These are phyloP conservation scores for Yamadazyma trypodendri DNA, from an alignment of 1,139 yeast species.

Conservation along the genomic window DNA sequence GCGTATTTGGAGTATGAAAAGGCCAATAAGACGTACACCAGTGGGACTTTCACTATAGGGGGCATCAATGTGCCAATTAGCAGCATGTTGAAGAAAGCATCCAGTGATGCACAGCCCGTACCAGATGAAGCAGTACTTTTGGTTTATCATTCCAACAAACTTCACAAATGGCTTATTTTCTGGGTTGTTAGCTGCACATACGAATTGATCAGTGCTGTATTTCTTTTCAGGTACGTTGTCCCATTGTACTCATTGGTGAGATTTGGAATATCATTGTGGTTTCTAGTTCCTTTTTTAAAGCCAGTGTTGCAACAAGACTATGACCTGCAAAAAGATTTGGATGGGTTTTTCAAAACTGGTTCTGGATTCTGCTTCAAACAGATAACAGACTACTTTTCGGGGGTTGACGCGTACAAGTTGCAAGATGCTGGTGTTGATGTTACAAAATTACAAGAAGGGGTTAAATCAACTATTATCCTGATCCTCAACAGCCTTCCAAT, in stretches of 20 bases:
- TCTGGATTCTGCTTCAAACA: slow-evolving; percentile 37
- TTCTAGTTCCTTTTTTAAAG: slow-evolving; percentile 45
- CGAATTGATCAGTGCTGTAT: slow-evolving; percentile 29
- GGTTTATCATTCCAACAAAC: slow-evolving; percentile 18
- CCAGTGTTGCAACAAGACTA: slow-evolving; percentile 4
- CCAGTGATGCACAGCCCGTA: slow-evolving; percentile 14
- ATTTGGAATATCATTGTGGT: slow-evolving; percentile 49
- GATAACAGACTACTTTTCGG: slow-evolving; percentile 20
- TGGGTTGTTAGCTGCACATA: slow-evolving; percentile 52
- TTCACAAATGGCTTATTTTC: slow-evolving; percentile 58
- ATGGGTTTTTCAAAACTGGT: slow-evolving; percentile 29
- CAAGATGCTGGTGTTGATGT: slow-evolving; percentile 7
- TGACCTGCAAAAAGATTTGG: slow-evolving; percentile 22
- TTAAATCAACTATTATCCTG: background rate
- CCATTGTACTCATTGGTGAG: slow-evolving; percentile 50
- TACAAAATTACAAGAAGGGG: slow-evolving; percentile 2
- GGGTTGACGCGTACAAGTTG: background rate
- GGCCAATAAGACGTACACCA: slow-evolving; percentile 23
- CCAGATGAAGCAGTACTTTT: slow-evolving; percentile 19
- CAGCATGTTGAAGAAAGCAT: slow-evolving; percentile 24
- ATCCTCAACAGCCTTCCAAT: background rate
- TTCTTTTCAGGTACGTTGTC: slow-evolving; percentile 33
- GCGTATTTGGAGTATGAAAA: slow-evolving; percentile 46
- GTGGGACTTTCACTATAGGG: slow-evolving; percentile 28
- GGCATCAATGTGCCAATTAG: slow-evolving; percentile 37